phyloP scores from a whole-genome alignment of 805 yeast genomes.

The Saccharomycopsis sp. region DNA sequence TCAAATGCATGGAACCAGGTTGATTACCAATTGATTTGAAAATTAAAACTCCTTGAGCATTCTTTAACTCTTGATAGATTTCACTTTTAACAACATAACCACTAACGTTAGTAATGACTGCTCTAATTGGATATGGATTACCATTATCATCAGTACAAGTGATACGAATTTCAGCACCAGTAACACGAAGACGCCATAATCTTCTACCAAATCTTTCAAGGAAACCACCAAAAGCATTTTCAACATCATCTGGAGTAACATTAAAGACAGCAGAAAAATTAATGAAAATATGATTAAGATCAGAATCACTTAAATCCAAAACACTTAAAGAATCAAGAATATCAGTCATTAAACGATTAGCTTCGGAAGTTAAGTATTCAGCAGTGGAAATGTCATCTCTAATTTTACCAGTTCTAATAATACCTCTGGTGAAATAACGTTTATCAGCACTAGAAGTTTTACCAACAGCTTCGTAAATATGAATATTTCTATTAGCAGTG shows the following conservation, averaged over 20 bases:
- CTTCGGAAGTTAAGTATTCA: conserved; percentile 92
- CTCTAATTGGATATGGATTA: conserved; percentile 89
- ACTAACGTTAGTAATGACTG: conserved; percentile 89
- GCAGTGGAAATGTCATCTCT: conserved; percentile 88
- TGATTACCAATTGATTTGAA: conserved; percentile 82
- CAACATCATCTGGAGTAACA: conserved; percentile 90
- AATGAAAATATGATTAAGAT: conserved; percentile 92
- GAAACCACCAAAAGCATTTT: conserved; percentile 96
- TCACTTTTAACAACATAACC: conserved; percentile 97
- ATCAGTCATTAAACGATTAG: conserved; percentile 91
- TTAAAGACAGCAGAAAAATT: conserved; percentile 95
- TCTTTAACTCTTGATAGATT: conserved; percentile 87
- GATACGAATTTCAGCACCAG: conserved; percentile 95
- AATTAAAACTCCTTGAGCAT: conserved; percentile 90
- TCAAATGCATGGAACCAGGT: conserved; percentile 95
- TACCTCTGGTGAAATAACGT: conserved; percentile 95
- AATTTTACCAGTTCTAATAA: conserved; percentile 90
- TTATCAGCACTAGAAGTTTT: conserved; percentile 89
- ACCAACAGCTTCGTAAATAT: conserved; percentile 93
- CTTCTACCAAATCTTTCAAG: conserved; percentile 95
- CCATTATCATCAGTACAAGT: conserved; percentile 87
- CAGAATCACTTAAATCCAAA: conserved; percentile 89
- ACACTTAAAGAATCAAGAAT: conserved; percentile 92
- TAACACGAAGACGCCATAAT: conserved; percentile 91
- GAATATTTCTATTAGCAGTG: conserved; percentile 95